Base-by-base conservation (phyloP, 208 protist species). In the Leishmania braziliensis region DNA sequence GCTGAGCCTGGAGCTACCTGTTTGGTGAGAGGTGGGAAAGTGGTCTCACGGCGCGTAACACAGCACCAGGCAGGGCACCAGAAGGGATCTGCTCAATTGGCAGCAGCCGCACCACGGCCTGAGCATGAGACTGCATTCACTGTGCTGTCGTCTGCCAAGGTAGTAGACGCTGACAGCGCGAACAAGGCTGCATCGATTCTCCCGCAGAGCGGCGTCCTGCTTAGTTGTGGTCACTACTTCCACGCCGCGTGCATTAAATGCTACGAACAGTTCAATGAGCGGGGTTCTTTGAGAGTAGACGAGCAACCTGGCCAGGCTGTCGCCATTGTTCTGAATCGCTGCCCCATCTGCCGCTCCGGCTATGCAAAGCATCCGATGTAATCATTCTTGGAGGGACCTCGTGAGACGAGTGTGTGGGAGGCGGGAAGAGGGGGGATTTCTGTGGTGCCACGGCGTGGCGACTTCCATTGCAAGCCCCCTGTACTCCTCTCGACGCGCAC, bases 221-320 rank as follows among this genome's bases (percentile, higher is more conserved):
- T 98, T 3, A 98, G 95, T 81, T 98, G 95, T 83, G 91, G 92
- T 8, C 93, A 98, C 75, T 93, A 83, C 78, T 96, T 96, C 58
- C 95, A 98, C 84, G 83, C 86, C 23, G 68, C 84, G 23, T 98
- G 95, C 80, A 86, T 98, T 14, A 71, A 77, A 0, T 81, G 81
- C n/a, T 96, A 96, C 89, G 93, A 98, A 83, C 84, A 73, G 9
- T 96, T 92, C 79, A 88, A 89, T 18, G 88, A 92, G 69, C 89
- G 87, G 84, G 78, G 78, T 51, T 84, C 87, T 4, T 48, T 90
- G 48, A 77, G 91, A 36, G 16, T 16, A 10, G 26, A 26, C 18
- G 56, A 80, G 23, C 29, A 78, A 4, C 43, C 77, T 5, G 69
- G 48, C 1, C 39, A 62, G 58, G 76, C 81, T 5, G 69, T 73